Conservation (phyloP, 176 grass and related monocot genomes). For the Tuctoria greenei region DNA sequence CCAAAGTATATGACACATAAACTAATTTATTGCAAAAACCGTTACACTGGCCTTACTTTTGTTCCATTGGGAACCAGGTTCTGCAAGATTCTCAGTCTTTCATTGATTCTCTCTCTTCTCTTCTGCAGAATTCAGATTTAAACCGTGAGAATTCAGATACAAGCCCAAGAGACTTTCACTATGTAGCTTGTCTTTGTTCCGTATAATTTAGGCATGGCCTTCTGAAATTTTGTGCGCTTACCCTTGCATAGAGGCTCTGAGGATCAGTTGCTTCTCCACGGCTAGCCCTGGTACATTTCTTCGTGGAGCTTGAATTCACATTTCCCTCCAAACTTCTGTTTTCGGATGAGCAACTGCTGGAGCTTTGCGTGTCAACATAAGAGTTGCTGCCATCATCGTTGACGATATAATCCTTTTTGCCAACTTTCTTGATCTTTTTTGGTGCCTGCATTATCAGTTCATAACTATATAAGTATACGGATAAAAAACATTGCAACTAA, state of each 20-base stretch:
- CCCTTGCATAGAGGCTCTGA: slow-evolving; percentile 89
- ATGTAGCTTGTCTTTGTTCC: not conserved
- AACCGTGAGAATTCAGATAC: slow-evolving; percentile 35
- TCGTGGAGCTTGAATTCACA: slow-evolving; percentile 40
- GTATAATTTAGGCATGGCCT: not conserved
- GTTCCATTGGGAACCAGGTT: slow-evolving; percentile 92
- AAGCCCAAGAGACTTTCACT: not conserved
- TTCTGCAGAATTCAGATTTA: slow-evolving; percentile 60
- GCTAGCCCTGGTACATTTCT: slow-evolving; percentile 45
- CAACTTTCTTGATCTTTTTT: slow-evolving; percentile 51
- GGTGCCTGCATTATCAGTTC: slow-evolving; percentile 43
- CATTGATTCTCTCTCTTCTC: slow-evolving; percentile 97
- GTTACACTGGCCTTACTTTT: slow-evolving; percentile 54
- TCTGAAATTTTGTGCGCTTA: slow-evolving; percentile 30
- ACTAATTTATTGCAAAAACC: slow-evolving; percentile 2
- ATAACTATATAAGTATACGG: slow-evolving; percentile 23
- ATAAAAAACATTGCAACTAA: slow-evolving; percentile 27
- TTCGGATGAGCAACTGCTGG: slow-evolving; percentile 76
- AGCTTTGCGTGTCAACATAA: slow-evolving; percentile 50
- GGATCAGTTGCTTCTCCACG: slow-evolving; percentile 70
- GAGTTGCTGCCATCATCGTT: slow-evolving; percentile 35
- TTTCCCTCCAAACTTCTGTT: slow-evolving; percentile 51
- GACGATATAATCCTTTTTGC: slow-evolving; percentile 27
- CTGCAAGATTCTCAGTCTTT: slow-evolving; percentile 80
- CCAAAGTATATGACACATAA: not conserved